phyloP scores from a whole-genome alignment of 2,329 filamentous ascomycete genomes.

The Fusarium anguioides region DNA sequence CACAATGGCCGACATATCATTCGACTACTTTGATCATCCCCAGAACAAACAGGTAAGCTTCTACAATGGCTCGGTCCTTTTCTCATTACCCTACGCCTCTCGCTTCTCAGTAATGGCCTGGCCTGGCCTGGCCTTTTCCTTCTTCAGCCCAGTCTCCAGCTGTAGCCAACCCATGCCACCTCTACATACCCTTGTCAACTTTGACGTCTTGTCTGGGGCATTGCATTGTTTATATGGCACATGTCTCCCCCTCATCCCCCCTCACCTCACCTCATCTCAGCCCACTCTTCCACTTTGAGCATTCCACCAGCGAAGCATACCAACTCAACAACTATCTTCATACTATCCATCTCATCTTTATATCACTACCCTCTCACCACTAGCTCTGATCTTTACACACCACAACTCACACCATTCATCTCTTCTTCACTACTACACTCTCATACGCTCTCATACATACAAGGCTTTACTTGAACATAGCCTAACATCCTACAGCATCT shows the following conservation, averaged over 20 bases:
- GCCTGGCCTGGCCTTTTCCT: no score
- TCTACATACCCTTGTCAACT: constrained; percentile 30
- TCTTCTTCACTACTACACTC: neutral
- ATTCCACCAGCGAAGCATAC: constrained; percentile 22
- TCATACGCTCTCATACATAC: neutral
- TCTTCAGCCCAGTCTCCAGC: constrained; percentile 1
- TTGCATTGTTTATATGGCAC: constrained; percentile 44
- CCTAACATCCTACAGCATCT: constrained; percentile 41
- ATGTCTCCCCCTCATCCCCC: constrained; percentile 36
- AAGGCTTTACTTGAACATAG: neutral
- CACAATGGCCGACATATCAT: constrained; percentile 45
- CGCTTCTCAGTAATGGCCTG: neutral
- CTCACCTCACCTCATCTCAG: constrained; percentile 41
- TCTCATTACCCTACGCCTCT: constrained; percentile 2
- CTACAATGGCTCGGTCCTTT: constrained; percentile 15
- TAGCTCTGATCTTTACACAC: constrained; percentile 17
- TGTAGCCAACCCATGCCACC: no score
- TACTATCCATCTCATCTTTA: constrained; percentile 35
- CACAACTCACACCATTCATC: constrained; percentile 31
- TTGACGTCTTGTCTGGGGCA: constrained; percentile 35
- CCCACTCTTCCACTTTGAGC: constrained; percentile 36
- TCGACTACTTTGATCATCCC: constrained; percentile 46
- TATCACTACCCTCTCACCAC: constrained; percentile 32
- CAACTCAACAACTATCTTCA: constrained; percentile 11
- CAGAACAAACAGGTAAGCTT: constrained; percentile 45